Conservation (phyloP, 2,329 filamentous ascomycete species). For the Gliomastix tumulicola region DNA sequence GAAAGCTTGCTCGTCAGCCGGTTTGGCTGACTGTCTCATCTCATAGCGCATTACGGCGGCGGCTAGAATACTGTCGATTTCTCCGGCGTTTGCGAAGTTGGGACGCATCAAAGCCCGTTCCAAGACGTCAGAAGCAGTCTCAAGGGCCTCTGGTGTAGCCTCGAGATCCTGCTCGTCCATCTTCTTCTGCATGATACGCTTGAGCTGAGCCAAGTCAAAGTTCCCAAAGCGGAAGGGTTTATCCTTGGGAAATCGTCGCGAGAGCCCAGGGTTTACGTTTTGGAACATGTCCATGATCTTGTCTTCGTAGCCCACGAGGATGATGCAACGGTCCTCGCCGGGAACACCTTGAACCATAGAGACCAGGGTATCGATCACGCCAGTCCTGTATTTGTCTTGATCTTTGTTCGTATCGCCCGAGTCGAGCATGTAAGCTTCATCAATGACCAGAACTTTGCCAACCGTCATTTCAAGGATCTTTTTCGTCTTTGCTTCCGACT, state of each 20-base stretch:
- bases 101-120: slow-evolving; percentile 52
- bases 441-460: slow-evolving; percentile 71
- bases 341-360: slow-evolving; percentile 64
- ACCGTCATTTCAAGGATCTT: slow-evolving; percentile 56
- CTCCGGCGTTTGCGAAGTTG: slow-evolving; percentile 70
- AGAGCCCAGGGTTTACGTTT: slow-evolving; percentile 66
- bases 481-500: slow-evolving; percentile 65
- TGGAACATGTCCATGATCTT: slow-evolving; percentile 67
- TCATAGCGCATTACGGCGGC: no score
- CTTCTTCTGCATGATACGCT: slow-evolving; percentile 56
- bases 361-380: slow-evolving; percentile 68
- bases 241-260: slow-evolving; percentile 56
- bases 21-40: no score
- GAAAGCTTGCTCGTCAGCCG: no score
- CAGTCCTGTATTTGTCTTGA: slow-evolving; percentile 44
- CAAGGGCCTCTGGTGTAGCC: slow-evolving; percentile 42
- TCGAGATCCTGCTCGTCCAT: slow-evolving; percentile 47
- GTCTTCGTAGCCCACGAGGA: slow-evolving; percentile 64
- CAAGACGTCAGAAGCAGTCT: slow-evolving; percentile 52
- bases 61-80: no score
- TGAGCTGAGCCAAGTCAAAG: slow-evolving; percentile 52
- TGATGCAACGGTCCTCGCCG: slow-evolving; percentile 65
- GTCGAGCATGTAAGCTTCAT: slow-evolving; percentile 67
- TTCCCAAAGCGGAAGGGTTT: slow-evolving; percentile 64
- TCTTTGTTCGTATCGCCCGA: slow-evolving; percentile 24